Percentiles rank a stretch among this genome's conserved stretches.
Conservation (phyloP, 208 protist species). For the Blastocrithidia nonstop region DNA sequence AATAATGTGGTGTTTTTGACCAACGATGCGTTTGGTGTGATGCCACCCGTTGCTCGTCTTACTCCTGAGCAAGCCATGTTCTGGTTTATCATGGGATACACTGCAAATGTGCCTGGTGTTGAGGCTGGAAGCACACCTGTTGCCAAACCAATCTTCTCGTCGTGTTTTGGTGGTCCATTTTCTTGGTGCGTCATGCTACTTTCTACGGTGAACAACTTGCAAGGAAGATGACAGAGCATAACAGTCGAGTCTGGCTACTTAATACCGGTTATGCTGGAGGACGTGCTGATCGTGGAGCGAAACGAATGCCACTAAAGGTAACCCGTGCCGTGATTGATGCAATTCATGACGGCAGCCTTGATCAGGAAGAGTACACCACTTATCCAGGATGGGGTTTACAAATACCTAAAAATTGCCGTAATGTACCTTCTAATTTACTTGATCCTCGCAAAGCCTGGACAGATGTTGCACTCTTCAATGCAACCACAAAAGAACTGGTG, state of each 20-base stretch:
- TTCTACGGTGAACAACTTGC: constrained; percentile 94
- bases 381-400: constrained; percentile 83
- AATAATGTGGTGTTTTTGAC: constrained; percentile 94
- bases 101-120: constrained; percentile 87
- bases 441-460: constrained; percentile 83
- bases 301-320: constrained; percentile 84
- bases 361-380: constrained; percentile 32
- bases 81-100: constrained; percentile 91
- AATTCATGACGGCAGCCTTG: constrained; percentile 89
- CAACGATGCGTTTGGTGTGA: constrained; percentile 95
- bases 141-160: constrained; percentile 88
- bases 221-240: constrained; percentile 81
- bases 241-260: constrained; percentile 82
- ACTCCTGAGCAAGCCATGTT: constrained; percentile 90
- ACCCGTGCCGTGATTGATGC: constrained; percentile 92
- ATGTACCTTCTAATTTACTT: constrained; percentile 80
- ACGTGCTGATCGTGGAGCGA: constrained; percentile 63
- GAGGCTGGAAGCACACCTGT: constrained; percentile 86
- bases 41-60: constrained; percentile 89
- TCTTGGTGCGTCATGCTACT: constrained; percentile 91
- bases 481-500: constrained; percentile 71
- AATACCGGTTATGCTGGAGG: constrained; percentile 93
- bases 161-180: constrained; percentile 92
- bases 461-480: constrained; percentile 72
- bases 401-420: constrained; percentile 57